phyloP scores from a whole-genome alignment of 2,329 filamentous ascomycete species.

The Aspergillus japonicus region DNA sequence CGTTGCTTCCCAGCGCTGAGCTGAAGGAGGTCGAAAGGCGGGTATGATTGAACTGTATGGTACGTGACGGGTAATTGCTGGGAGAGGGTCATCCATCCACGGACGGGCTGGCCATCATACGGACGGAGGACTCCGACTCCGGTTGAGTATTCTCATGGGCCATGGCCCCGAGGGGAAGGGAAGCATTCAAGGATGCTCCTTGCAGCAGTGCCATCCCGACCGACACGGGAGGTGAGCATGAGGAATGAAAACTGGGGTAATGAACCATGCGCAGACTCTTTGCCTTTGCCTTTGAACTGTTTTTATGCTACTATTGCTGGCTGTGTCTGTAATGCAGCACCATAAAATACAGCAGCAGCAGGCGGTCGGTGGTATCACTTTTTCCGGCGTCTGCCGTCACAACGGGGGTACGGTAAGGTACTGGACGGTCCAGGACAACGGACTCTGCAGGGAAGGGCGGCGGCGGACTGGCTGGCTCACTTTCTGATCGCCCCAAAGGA shows the following conservation, averaged over 20 bases:
- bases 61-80: background rate
- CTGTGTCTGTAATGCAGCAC: no score
- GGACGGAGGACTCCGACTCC: background rate
- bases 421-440: slow-evolving; percentile 1
- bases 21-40: background rate
- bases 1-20: slow-evolving; percentile 4
- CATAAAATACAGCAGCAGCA: background rate
- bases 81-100: background rate
- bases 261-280: no score
- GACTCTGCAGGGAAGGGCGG: slow-evolving; percentile 20
- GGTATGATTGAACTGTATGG: background rate
- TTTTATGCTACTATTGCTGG: no score
- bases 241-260: background rate
- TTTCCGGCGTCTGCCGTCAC: background rate
- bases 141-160: no score
- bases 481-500: slow-evolving; percentile 26
- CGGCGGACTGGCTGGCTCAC: background rate
- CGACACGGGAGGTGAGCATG: background rate
- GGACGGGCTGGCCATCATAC: background rate
- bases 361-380: background rate
- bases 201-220: background rate
- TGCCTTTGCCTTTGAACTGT: no score
- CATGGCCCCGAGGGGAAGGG: no score
- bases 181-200: background rate
- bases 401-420: background rate